Conservation (phyloP, 495 filamentous ascomycete genomes). For the Tetracladium marchalianum region DNA sequence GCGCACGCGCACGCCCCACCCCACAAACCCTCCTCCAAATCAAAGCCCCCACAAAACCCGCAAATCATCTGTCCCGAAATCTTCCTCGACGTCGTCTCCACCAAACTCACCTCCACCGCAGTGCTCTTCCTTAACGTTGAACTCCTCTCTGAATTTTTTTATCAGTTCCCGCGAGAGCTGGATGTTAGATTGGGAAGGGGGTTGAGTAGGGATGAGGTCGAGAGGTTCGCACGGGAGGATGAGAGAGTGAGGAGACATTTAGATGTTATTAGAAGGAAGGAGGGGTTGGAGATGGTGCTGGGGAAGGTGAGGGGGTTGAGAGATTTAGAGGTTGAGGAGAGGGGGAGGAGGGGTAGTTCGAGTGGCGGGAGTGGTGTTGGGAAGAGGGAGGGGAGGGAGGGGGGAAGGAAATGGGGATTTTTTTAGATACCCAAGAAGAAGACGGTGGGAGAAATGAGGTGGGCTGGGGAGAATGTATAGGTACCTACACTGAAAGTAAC, state of each 20-base stretch:
- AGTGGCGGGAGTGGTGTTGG: not conserved
- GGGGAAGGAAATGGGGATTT: conserved; percentile 13
- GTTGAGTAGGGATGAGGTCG: conserved; percentile 67
- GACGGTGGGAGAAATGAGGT: too few species aligned
- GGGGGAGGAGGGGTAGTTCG: conserved; percentile 4
- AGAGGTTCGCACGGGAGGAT: conserved; percentile 88
- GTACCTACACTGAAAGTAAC: too few species aligned
- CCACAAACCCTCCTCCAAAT: conserved; percentile 82
- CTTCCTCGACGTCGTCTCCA: conserved; percentile 92
- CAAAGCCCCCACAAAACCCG: conserved; percentile 65
- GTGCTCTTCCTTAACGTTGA: conserved; percentile 98
- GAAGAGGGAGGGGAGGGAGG: not conserved
- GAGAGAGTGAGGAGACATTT: conserved; percentile 79
- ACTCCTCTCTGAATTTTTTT: conserved; percentile 92
- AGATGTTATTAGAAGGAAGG: conserved; percentile 84
- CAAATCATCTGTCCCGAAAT: conserved; percentile 92
- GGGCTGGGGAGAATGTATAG: too few species aligned
- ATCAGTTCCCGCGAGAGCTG: conserved; percentile 89
- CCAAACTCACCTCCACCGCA: conserved; percentile 88
- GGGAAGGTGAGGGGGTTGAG: conserved; percentile 88
- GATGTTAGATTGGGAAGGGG: conserved; percentile 78
- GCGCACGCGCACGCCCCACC: conserved; percentile 81
- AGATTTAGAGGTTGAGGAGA: conserved; percentile 49
- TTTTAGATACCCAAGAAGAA: conserved; percentile 4
- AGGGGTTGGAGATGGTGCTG: conserved; percentile 82